Percentiles rank a stretch among this genome's conserved stretches.
Evolutionary conservation across 2,329 filamentous ascomycete species (phyloP).

Genomic region (Colletotrichum incanum): DNA sequence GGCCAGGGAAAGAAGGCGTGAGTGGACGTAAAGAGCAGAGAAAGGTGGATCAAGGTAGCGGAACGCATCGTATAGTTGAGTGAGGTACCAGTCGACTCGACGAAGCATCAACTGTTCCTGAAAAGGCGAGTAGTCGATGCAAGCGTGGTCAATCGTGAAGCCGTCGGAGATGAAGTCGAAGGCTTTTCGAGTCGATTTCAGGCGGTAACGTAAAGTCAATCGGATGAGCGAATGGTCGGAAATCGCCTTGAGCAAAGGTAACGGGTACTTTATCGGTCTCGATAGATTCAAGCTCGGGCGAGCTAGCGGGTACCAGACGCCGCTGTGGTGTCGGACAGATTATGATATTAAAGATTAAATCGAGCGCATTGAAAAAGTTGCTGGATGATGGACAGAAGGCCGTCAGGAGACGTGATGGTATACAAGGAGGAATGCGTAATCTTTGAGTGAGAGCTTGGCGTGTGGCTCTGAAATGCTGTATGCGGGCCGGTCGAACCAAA

Average conservation of each 20-base stretch:
- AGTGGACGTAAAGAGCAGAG: constrained; percentile 62
- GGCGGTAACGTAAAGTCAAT: constrained; percentile 3
- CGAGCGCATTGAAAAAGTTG: constrained; percentile 31
- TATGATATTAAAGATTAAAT: constrained; percentile 44
- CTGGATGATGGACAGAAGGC: constrained; percentile 15
- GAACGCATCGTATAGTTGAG: constrained; percentile 59
- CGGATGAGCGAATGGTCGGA: not conserved
- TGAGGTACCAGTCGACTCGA: not conserved
- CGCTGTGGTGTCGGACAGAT: constrained; percentile 39
- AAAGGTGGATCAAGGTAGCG: constrained; percentile 60
- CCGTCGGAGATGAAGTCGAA: not conserved
- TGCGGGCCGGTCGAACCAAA: constrained; percentile 38
- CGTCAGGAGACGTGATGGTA: constrained; percentile 7
- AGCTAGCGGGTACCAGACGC: constrained; percentile 43
- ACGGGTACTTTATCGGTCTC: constrained; percentile 10
- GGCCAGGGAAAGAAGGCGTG: constrained; percentile 65
- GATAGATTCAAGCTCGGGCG: not conserved
- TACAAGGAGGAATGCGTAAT: constrained; percentile 41
- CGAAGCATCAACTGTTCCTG: not conserved
- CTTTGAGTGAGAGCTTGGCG: constrained; percentile 31
- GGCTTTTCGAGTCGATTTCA: not conserved
- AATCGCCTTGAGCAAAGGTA: not conserved
- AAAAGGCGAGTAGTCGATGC: not conserved
- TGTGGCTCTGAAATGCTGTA: constrained; percentile 37
- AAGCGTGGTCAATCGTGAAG: not conserved